A percentile compares a stretch with the other conserved stretches of the same genome.
Conservation (phyloP, 129 eudicot species). For the Flaveria brownii region DNA sequence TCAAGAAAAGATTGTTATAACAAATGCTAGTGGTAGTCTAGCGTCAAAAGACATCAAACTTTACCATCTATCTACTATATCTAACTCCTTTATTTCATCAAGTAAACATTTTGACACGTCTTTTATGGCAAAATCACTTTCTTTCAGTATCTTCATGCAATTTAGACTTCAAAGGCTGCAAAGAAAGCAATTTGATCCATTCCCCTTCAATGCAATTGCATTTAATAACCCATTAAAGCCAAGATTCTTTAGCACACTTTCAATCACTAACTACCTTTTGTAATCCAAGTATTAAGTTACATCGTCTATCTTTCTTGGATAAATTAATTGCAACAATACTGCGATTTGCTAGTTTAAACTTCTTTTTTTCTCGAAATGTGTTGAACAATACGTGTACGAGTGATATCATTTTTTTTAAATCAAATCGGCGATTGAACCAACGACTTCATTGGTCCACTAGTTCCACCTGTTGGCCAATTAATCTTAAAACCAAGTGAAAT, state of each 20-base stretch:
- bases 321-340: not conserved
- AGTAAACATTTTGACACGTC: constrained; percentile 2
- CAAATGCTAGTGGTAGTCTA: not conserved
- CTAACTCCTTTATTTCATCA: not conserved
- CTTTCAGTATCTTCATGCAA: not conserved
- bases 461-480: too few relatives aligned
- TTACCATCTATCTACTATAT: not conserved
- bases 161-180: not conserved
- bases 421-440: too few relatives aligned
- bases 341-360: too few relatives aligned
- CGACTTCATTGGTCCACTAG: too few relatives aligned
- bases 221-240: constrained; percentile 7
- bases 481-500: too few relatives aligned
- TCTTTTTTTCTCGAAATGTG: too few relatives aligned
- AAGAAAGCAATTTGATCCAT: constrained; percentile 2
- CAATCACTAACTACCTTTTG: not conserved
- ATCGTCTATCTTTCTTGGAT: not conserved
- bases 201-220: not conserved
- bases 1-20: not conserved
- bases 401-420: too few relatives aligned
- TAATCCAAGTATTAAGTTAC: not conserved
- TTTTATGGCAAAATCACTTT: constrained; percentile 4
- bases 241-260: constrained; percentile 15
- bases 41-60: constrained; percentile 12
- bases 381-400: too few relatives aligned